These are phyloP conservation scores for Saxophila tyrrhenica DNA, from an alignment of 495 filamentous ascomycete species.

Conservation along the genomic window DNA sequence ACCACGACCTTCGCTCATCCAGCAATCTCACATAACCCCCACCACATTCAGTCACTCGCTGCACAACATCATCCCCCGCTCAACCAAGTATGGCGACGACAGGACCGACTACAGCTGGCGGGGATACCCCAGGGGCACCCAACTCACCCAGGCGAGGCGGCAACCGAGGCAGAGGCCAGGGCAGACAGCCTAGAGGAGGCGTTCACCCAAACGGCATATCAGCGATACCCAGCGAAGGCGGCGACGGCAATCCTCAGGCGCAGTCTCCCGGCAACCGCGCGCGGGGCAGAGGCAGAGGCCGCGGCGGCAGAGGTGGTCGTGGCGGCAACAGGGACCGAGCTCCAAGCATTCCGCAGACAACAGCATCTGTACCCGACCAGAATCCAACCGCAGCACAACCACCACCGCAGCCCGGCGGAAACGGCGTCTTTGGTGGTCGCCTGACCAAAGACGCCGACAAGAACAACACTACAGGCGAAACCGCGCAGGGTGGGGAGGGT, in stretches of 20 bases:
- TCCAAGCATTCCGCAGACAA: slow-evolving; percentile 2
- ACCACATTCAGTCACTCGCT: no score
- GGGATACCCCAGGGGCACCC: neutral
- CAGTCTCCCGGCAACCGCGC: neutral
- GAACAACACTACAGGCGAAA: slow-evolving; percentile 6
- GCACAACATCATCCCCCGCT: no score
- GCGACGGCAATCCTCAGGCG: neutral
- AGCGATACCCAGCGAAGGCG: slow-evolving; percentile 4
- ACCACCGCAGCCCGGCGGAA: slow-evolving; percentile 24
- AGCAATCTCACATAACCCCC: no score
- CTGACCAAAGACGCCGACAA: slow-evolving; percentile 33
- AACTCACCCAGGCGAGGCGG: slow-evolving; percentile 7
- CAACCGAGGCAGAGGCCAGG: neutral
- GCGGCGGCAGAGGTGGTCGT: slow-evolving; percentile 12
- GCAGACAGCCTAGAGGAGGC: neutral
- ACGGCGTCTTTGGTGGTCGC: slow-evolving; percentile 33
- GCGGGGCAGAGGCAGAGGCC: slow-evolving; percentile 15
- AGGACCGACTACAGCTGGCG: neutral
- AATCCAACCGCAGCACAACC: slow-evolving; percentile 22
- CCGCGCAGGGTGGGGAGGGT: slow-evolving; percentile 7
- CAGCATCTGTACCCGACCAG: neutral
- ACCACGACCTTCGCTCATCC: neutral
- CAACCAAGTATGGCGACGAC: neutral
- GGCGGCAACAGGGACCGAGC: slow-evolving; percentile 9
- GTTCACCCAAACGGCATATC: neutral